Evolutionary conservation across 2,329 filamentous ascomycete genomes (phyloP), one percentile per base, ranked within the genome.

Genomic region (Fusarium staphyleae): DNA sequence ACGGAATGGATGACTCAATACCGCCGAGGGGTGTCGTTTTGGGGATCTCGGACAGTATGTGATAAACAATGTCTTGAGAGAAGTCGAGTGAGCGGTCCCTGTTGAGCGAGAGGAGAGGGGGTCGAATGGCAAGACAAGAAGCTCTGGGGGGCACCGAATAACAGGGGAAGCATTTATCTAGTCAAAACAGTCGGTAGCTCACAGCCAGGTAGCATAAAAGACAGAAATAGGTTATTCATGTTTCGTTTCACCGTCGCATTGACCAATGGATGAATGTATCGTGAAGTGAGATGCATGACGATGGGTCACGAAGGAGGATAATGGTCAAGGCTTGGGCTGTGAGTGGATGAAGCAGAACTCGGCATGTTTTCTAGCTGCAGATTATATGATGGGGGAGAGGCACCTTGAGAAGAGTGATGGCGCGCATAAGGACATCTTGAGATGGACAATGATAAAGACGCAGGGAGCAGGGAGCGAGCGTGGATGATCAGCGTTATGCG

Each of bases 21-120:
- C 34, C 13, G 14, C 35, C 32, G 30, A 36, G 11, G 26, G 40
- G 34, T 32, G 54, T 37, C 39, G 35, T 33, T 45, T 32, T 51
- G 32, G 16, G 41, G 37, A 61, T 46, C 32, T 48, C 49, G 51
- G 45, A 49, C 47, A 60, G 44, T 52, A 63, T 62, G 49, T 42
- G 35, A 29, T 50, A 49, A 15, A 32, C 39, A 52, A 19, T 47
- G 50, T 34, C 28, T 5, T 30, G 19, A 29, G 19, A 19, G 33
- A 7, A 26, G 32, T 19, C 40, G 46, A 44, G 13, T 16, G 47
- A 46, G 34, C 39, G 18, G 29, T 15, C 18, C 28, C 13, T 48
- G 22, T 28, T 29, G 18, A 3, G 46, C 16, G 39, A 43, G 36
- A 24, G 18, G 39, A 8, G 16, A 35, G n/a, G 40, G 35, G 44